Conservation (phyloP, 257 asterid genomes). For the Lycium barbarum region DNA sequence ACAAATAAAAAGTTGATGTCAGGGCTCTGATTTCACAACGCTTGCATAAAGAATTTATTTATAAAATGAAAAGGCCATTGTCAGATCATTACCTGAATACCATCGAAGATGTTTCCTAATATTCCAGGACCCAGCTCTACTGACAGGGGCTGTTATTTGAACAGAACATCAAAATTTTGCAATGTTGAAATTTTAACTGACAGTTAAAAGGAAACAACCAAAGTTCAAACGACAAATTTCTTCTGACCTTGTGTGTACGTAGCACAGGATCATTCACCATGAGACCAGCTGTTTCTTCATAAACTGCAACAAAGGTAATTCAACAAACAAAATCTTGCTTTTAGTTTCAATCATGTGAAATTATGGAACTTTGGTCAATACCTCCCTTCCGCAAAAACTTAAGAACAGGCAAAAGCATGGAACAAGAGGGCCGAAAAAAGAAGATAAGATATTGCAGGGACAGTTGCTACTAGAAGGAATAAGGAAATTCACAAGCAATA, state of each 20-base stretch:
- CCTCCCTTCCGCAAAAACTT: background rate
- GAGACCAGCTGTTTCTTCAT: constrained; percentile 97
- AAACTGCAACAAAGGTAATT: constrained; percentile 59
- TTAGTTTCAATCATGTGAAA: constrained; percentile 3
- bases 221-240: constrained; percentile 11
- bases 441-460: background rate
- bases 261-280: constrained; percentile 97
- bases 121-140: constrained; percentile 99
- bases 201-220: background rate
- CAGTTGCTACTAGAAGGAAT: background rate
- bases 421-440: background rate
- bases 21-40: background rate
- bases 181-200: background rate
- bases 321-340: background rate
- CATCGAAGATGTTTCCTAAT: constrained; percentile 93
- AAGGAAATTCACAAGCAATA: constrained; percentile 23
- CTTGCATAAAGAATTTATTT: background rate
- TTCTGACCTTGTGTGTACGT: constrained; percentile 87
- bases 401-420: background rate
- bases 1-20: constrained; percentile 15
- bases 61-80: background rate
- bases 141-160: constrained; percentile 76
- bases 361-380: background rate
- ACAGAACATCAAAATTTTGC: constrained; percentile 14
- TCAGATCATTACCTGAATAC: constrained; percentile 76